Evolutionary conservation across 2,329 filamentous ascomycete genomes (phyloP), one percentile per base, ranked within the genome.

Genomic region (Pyrenochaeta sp.): DNA sequence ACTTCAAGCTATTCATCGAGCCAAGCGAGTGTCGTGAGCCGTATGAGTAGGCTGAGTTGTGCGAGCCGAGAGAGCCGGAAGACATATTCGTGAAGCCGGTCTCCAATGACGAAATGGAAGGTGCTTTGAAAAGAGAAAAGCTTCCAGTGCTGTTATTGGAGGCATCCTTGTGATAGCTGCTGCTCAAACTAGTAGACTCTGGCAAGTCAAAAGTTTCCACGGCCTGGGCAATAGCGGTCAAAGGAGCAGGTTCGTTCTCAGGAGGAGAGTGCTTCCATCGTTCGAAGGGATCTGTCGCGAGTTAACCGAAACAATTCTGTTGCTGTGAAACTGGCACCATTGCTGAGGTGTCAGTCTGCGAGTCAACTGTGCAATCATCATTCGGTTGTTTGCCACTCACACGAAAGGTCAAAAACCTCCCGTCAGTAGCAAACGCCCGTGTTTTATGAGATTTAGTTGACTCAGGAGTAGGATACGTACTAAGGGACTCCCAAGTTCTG

Each of bases 241-340:
- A 75, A 6, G 81, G 77, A 50, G 84, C 85, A 58, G 85, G 81
- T 78, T 87, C 85, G 76, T 87, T 79, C 72, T 87, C 84, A 34
- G 85, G 85, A 24, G 85, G 85, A 54, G 83, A 86, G 65, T 84
- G 76, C 63, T 86, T 81, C 84, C 85, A 88, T 78, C 85, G 75
- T 71, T 88, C 84, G 58, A 88, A 74, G 6, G 84, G 84, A 61
- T 84, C 84, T 69, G 39, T 58, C 44, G 52, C 41, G 69, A 86
- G 79, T 63, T 82, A 67, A 67, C 62, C 53, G 46, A 63, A 48
- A 61, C 53, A 55, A 38, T 61, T 50, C 41, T 64, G 48, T 22
- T 53, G 50, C 14, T 61, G 49, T 37, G 39, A 23, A 3, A 35
- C 45, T 32, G 54, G 50, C 43, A 53, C 40, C 20, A 24, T 19